Evolutionary conservation across 2,329 filamentous ascomycete genomes (phyloP), one percentile per base, ranked within the genome.

Genomic region (Atkinsonella texensis): DNA sequence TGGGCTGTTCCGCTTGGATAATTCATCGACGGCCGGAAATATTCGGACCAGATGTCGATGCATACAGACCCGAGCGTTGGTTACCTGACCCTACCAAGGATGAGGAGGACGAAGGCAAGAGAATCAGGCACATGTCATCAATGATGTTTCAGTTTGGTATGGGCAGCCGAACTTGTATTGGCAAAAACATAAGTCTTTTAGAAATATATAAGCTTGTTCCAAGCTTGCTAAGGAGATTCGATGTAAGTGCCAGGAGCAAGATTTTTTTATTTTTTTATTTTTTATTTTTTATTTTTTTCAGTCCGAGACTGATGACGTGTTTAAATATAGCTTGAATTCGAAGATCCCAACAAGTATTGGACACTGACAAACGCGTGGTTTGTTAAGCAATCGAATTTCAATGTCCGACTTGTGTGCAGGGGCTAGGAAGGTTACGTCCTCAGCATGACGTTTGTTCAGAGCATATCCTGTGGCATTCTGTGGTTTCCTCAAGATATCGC

Each of bases 171-270:
- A 72, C 65, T 1, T 74, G 71, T 53, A 59, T 74, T 31, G 72
- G 71, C 2, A 65, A 66, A 46, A 68, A 74, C 50, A 66, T 74
- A 23, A 67, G 68, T 5, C 58, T 69, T 42, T 51, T 74, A 17
- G 71, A 74, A 57, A 70, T 74, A 45, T 62, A 59, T 3, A 74
- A 72, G 55, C 51, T 73, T 13, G 61, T 74, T 2, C 71, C 71
- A 15, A 40, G 39, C 39, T 17, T 1, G n/a, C 11, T 40, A 17
- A 40, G 39, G 39, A 40, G 11, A 11, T 40, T 40, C 39, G 17
- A 40, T 17, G 39, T 40, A 4, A 40, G 39, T 4, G 39, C 10
- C 4, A 28, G 28, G 28, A 28, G 28, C 28, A 28, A 3, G 28
- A 23, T 2, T 23, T 23, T 23, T 23, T 4, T 23, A 23, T 4